Evolutionary conservation across 1,284 basidiomycete genomes (phyloP), one percentile per base, ranked within the genome.

Genomic region (Coniophora puteana): DNA sequence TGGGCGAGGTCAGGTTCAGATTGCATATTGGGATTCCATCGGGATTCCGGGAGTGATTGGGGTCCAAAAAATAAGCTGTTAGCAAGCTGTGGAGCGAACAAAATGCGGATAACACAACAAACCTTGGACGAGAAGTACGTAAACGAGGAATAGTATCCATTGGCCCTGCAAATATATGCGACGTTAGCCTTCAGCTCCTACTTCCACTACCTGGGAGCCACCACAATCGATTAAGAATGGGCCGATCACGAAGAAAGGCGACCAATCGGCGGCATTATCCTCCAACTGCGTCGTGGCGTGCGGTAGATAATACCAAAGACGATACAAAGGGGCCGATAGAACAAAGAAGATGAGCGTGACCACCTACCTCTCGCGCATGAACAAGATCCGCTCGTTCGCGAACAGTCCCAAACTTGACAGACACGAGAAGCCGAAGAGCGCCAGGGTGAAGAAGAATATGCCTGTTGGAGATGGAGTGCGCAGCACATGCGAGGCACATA

Each of bases 41-140:
- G 12, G 10, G 10, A 10, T 17, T 33, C n/a, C n/a, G n/a, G n/a
- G n/a, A n/a, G n/a, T n/a, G n/a, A n/a, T n/a, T n/a, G n/a, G n/a
- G n/a, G n/a, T n/a, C n/a, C n/a, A n/a, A n/a, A n/a, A 21, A 35
- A 8, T 21, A 25, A 25, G 5, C 30, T 8, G 17, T 51, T 22
- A 24, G 32, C 14, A 29, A 34, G n/a, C 18, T 8, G 8, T n/a
- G n/a, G n/a, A n/a, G n/a, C n/a, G n/a, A n/a, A n/a, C 4, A 4
- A 14, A 33, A 11, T 4, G 26, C 21, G n/a, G 28, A 20, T 21
- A 20, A 38, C 8, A 33, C n/a, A 8, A 40, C 61, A 26, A 47
- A 76, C 86, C 75, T 97, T 98, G 46, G 93, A 92, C 1, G 89
- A 72, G 65, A 99, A 98, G 70, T 98, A 99, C 3, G 93, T 94